Conservation (phyloP, 805 yeast species). For the Lachancea sp. region DNA sequence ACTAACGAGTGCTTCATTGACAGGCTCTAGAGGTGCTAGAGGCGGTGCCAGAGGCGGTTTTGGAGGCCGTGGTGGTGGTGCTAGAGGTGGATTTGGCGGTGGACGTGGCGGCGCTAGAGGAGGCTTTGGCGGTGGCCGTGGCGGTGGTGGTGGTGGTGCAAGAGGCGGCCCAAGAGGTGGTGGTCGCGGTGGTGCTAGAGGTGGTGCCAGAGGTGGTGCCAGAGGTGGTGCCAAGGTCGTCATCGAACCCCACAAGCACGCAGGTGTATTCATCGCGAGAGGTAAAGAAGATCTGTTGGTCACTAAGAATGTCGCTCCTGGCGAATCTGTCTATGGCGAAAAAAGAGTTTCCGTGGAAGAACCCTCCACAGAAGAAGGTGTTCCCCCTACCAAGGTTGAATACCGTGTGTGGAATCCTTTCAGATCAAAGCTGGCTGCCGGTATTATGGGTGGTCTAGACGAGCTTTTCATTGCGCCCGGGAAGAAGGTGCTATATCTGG, state of each 20-base stretch:
- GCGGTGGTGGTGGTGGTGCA: conserved; percentile 54
- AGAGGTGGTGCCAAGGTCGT: conserved; percentile 92
- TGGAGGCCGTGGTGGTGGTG: conserved; percentile 36
- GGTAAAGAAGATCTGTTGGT: conserved; percentile 98
- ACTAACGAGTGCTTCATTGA: conserved; percentile 9
- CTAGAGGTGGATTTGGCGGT: conserved; percentile 48
- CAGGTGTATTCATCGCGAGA: conserved; percentile 98
- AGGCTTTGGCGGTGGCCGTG: conserved; percentile 47
- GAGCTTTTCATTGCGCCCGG: conserved; percentile 97
- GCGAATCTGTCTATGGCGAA: conserved; percentile 98
- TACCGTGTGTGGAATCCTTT: conserved; percentile 99
- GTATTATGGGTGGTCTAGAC: conserved; percentile 99
- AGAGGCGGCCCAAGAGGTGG: conserved; percentile 34
- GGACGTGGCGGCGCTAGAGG: conserved; percentile 42
- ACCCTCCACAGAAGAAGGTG: conserved; percentile 82
- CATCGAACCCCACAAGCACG: conserved; percentile 98
- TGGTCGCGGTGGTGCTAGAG: conserved; percentile 51
- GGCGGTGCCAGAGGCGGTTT: conserved; percentile 7
- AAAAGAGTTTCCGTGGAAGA: conserved; percentile 92
- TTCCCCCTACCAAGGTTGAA: conserved; percentile 88
- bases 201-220: conserved; percentile 78
- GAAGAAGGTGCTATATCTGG: conserved; percentile 91
- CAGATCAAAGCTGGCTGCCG: conserved; percentile 99
- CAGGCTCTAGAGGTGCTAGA: conserved; percentile 13
- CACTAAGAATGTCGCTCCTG: conserved; percentile 95